Percentiles rank a stretch among this genome's conserved stretches.
These are phyloP conservation scores for Cicer yamashitae DNA, from an alignment of 306 rosid genomes.

Conservation along the genomic window DNA sequence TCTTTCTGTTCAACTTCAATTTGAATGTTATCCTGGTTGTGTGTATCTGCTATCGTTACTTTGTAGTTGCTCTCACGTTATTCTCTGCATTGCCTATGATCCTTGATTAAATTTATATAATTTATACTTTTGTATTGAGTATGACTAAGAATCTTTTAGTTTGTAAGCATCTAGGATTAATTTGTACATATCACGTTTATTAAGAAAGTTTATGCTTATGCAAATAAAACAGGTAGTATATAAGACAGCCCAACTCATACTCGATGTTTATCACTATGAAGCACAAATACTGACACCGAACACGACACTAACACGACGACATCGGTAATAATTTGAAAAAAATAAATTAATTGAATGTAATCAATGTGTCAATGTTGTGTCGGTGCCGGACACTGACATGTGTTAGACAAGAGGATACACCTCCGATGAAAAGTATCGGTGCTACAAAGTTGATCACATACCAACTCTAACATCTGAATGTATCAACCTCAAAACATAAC, in stretches of 20 bases:
- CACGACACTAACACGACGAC: no score
- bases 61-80: constrained; percentile 1
- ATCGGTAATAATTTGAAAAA: no score
- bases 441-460: background rate
- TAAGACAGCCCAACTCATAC: background rate
- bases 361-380: no score
- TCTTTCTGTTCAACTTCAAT: background rate
- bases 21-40: background rate
- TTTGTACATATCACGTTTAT: no score
- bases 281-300: no score
- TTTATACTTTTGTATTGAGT: no score
- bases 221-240: background rate
- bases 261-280: background rate
- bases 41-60: background rate
- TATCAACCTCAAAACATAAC: background rate
- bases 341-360: no score
- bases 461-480: background rate
- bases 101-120: background rate
- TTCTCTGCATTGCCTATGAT: constrained; percentile 25
- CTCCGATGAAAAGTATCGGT: no score
- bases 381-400: no score
- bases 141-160: no score
- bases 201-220: background rate
- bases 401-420: no score
- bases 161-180: background rate